Evolutionary conservation across 2,329 filamentous ascomycete genomes (phyloP).

Genomic region (Akanthomyces muscarius): DNA sequence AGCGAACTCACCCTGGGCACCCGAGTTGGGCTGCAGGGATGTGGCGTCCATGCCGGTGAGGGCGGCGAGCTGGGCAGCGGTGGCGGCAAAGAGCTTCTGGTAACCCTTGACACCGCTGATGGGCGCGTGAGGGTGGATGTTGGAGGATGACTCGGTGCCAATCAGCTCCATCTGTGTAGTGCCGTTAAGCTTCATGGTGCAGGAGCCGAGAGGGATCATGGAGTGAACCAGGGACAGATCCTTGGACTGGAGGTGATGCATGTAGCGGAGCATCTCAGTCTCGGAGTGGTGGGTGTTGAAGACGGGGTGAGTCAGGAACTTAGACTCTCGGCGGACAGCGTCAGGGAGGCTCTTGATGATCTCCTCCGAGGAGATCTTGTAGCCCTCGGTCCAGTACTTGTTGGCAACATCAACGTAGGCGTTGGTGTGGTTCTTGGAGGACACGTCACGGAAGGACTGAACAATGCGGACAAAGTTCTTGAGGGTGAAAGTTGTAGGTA

Average conservation of each 20-base stretch:
- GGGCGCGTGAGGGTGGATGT: slow-evolving; percentile 78
- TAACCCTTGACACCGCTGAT: slow-evolving; percentile 63
- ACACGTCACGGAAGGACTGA: slow-evolving; percentile 29
- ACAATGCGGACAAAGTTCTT: slow-evolving; percentile 30
- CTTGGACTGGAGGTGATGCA: slow-evolving; percentile 88
- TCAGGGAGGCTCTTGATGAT: slow-evolving; percentile 46
- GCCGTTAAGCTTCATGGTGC: slow-evolving; percentile 97
- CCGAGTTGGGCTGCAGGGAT: slow-evolving; percentile 91
- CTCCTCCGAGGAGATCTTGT: slow-evolving; percentile 34
- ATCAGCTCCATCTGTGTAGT: slow-evolving; percentile 91
- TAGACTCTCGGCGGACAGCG: slow-evolving; percentile 63
- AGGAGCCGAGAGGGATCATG: slow-evolving; percentile 95
- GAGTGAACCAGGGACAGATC: slow-evolving; percentile 92
- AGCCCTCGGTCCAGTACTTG: slow-evolving; percentile 38
- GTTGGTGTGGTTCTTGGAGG: slow-evolving; percentile 25
- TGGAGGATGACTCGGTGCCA: slow-evolving; percentile 69
- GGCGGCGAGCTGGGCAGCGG: slow-evolving; percentile 70
- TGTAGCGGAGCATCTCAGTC: slow-evolving; percentile 90
- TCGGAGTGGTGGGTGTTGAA: slow-evolving; percentile 96
- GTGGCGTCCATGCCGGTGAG: slow-evolving; percentile 90
- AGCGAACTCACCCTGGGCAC: slow-evolving; percentile 91
- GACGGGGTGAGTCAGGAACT: slow-evolving; percentile 82
- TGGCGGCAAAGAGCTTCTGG: slow-evolving; percentile 61
- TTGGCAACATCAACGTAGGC: slow-evolving; percentile 29
- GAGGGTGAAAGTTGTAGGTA: slow-evolving; percentile 26